A percentile compares a stretch with the other conserved stretches of the same genome.
These are phyloP conservation scores for Fusarium sp. DNA, from an alignment of 2,329 filamentous ascomycete species.

Conservation along the genomic window DNA sequence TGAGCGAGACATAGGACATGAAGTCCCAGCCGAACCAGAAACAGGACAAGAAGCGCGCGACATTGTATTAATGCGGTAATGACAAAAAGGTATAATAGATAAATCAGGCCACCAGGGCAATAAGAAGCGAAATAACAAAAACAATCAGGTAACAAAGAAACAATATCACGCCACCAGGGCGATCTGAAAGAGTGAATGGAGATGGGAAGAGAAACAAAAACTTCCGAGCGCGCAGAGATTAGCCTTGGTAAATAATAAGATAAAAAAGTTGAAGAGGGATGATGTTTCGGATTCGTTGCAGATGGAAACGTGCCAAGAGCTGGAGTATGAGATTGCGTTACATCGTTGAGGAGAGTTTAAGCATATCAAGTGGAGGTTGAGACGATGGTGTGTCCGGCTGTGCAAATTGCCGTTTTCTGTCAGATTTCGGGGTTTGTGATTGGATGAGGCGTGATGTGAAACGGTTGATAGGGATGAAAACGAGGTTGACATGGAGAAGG, in stretches of 20 bases:
- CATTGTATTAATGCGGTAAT: constrained; percentile 35
- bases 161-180: constrained; percentile 4
- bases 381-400: constrained; percentile 7
- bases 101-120: not conserved
- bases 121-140: not conserved
- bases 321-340: not conserved
- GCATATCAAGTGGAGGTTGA: constrained; percentile 4
- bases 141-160: not conserved
- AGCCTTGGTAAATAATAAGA: not conserved
- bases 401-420: not conserved
- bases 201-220: constrained; percentile 2
- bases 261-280: too few relatives aligned
- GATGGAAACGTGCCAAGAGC: constrained; percentile 2
- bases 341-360: constrained; percentile 4
- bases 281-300: constrained; percentile 6
- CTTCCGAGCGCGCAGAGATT: too few relatives aligned
- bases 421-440: not conserved
- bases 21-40: constrained; percentile 46
- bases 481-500: too few relatives aligned
- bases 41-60: constrained; percentile 49
- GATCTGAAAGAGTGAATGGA: not conserved
- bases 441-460: not conserved
- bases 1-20: constrained; percentile 36
- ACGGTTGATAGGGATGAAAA: not conserved
- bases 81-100: not conserved